A percentile compares a stretch with the other conserved stretches of the same genome.
These are phyloP conservation scores for Chaetomidium leptoderma DNA, from an alignment of 495 filamentous ascomycete genomes.

Conservation along the genomic window DNA sequence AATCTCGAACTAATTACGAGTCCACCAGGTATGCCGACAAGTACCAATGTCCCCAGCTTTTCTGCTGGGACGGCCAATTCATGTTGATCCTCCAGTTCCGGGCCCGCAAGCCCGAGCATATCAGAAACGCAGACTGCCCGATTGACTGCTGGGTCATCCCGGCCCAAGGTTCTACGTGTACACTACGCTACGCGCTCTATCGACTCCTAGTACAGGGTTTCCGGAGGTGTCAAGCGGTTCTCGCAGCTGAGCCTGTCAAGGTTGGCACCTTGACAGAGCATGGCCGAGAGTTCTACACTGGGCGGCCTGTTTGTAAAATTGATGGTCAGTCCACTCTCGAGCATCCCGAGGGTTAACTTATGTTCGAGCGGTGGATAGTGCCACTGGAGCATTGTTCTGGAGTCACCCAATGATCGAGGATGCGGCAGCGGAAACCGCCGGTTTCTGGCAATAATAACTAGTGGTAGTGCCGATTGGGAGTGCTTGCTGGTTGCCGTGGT, in stretches of 20 bases:
- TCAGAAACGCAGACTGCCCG: slow-evolving; percentile 7
- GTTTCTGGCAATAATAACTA: too few species aligned
- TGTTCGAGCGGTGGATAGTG: too few species aligned
- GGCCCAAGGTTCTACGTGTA: background rate
- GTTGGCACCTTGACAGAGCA: background rate
- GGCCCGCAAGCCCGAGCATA: slow-evolving; percentile 14
- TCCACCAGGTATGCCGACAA: slow-evolving; percentile 18
- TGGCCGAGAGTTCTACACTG: background rate
- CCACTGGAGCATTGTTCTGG: too few species aligned
- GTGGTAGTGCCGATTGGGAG: too few species aligned
- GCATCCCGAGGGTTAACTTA: too few species aligned
- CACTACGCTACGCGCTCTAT: slow-evolving; percentile 20
- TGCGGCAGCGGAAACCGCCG: too few species aligned
- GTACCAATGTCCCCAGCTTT: slow-evolving; percentile 16
- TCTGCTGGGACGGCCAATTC: slow-evolving; percentile 17
- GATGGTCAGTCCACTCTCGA: too few species aligned
- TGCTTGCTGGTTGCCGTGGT: too few species aligned
- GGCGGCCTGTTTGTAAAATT: background rate
- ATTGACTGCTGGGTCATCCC: slow-evolving; percentile 22
- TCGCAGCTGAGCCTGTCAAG: background rate
- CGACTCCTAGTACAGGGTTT: slow-evolving; percentile 18
- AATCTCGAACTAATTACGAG: too few species aligned
- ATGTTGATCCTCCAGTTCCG: slow-evolving; percentile 20
- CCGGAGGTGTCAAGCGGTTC: background rate
- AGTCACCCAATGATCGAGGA: too few species aligned